Evolutionary conservation across 225 moss, liverwort and hornwort species (phyloP).

Genomic region (Polytrichum formosum): DNA sequence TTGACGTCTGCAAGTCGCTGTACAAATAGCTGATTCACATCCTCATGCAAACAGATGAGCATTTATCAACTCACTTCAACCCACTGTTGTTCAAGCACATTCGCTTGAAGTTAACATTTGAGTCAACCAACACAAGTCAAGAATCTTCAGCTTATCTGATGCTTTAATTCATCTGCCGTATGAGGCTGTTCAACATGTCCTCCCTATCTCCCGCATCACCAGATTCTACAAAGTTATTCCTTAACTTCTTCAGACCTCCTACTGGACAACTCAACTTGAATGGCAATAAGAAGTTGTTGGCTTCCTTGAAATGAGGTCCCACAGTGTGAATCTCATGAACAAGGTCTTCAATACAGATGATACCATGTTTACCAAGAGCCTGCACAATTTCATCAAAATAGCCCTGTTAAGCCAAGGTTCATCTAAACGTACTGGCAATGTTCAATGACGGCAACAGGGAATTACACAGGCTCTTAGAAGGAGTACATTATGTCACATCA

Average conservation of each 20-base stretch:
- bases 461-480: neutral
- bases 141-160: no score
- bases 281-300: constrained; percentile 63
- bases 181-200: constrained; percentile 50
- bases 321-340: constrained; percentile 54
- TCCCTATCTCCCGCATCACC: constrained; percentile 58
- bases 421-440: neutral
- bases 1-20: no score
- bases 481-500: neutral
- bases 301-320: constrained; percentile 51
- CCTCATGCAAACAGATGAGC: no score
- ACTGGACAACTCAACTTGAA: constrained; percentile 50
- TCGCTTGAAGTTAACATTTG: no score
- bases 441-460: neutral
- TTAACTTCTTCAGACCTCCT: constrained; percentile 49
- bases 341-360: constrained; percentile 57
- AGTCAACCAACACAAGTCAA: no score
- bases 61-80: no score
- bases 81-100: no score
- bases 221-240: constrained; percentile 41
- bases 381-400: constrained; percentile 1
- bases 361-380: constrained; percentile 48
- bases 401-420: neutral
- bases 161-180: constrained; percentile 49
- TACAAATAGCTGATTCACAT: no score